Base-by-base conservation (phyloP, 345 rosid genomes). In the Sonneratia caseolaris region DNA sequence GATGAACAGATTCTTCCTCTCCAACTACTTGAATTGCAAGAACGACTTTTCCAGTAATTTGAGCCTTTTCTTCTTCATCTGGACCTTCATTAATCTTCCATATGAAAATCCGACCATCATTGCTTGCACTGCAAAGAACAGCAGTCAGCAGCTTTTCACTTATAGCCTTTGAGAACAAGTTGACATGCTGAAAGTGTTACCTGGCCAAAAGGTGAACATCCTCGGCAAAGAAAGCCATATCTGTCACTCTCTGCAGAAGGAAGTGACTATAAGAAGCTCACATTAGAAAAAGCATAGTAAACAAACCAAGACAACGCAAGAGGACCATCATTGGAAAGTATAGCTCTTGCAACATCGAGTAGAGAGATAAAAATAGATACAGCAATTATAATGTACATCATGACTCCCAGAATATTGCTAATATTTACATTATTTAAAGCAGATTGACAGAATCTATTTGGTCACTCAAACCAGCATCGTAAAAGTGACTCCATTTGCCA, bases 191-290 rank as follows among this genome's bases (percentile, higher is more conserved):
- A 75, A 72, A 62, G 55, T 47, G 45, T 37, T 81, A 89, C 96
- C 92, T 89, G 47, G 96, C 92, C 75, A 89, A 75, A 69, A 87
- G 87, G 79, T 89, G 92, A 78, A 89, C 96, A 85, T 89, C 92
- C 79, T 89, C 92, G 7, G 92, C 88, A 47, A 89, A 89, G 81
- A 89, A 89, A 21, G 86, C 88, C 96, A 87, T 89, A 76, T 89
- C 92, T 15, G 88, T 77, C 48, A 88, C 88, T 76, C 83, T 82
- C 92, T 87, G 78, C 70, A 78, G 5, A 4, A 47, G 67, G 32
- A 73, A 62, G 51, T 64, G 65, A 75, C 42, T 51, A 71, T n/a
- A 56, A 61, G 43, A 16, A 45, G 22, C 37, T 49, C 27, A 73
- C 37, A 37, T 18, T 14, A 37, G 35, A 65, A 27, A 45, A 21